Evolutionary conservation across 2,329 filamentous ascomycete species (phyloP), one percentile per base, ranked within the genome.

Genomic region (Ophiostoma triangulosporum): DNA sequence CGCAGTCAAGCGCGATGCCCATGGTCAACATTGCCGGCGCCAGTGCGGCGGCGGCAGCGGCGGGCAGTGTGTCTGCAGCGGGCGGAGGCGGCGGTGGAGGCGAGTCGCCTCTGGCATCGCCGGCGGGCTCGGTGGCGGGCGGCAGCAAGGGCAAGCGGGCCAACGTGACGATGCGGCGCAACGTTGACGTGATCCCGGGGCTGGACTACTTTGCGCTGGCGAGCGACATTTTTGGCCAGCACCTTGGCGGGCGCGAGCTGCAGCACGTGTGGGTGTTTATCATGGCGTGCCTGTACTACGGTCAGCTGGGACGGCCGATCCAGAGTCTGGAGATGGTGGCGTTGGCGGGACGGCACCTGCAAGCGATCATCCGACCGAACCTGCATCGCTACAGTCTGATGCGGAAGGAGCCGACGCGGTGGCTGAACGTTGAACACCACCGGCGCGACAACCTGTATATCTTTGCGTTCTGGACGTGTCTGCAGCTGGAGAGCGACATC

Each of bases 391-490:
- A 43, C 29, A 36, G 22, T 14, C 6, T 20, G 52, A 54, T 56
- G 24, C 52, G 35, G 69, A 72, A 26, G n/a, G 29, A 48, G 17
- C 12, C 17, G 9, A 11, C 27, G 17, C 27, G 45, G 43, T n/a
- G 14, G 6, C 43, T 31, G 8, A 27, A 20, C 35, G 6, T 43
- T 5, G 35, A 73, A 29, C 68, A 66, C 36, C 73, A 71, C 36
- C 67, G 64, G 54, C 60, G 70, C 46, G 77, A 83, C 61, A 87
- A 89, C 62, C 73, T 84, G 54, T 73, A 84, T 33, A 73, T 84
- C 14, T 76, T 94, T 60, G 84, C 88, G 0, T 96, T 90, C 62
- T 97, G 91, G 91, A 93, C 90, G 7, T 95, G 88, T 64, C 71
- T 96, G 58, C 91, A 97, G 63, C 48, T 53, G 20, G 60, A 56